phyloP scores from a whole-genome alignment of 148 eudicot species.

The Persicaria maculosa region DNA sequence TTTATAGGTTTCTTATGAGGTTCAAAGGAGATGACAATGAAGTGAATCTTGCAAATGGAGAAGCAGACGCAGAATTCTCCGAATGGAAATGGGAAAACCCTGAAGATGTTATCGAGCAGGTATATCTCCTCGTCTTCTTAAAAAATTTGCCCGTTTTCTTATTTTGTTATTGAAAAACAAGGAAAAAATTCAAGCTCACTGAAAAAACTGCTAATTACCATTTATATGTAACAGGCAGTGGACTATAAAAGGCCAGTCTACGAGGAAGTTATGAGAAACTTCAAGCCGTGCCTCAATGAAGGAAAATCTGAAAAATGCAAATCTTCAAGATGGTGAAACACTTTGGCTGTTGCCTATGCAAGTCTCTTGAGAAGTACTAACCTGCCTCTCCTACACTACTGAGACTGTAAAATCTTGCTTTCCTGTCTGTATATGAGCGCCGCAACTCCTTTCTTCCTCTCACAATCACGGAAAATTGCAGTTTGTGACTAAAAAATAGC shows the following conservation, averaged over 20 bases:
- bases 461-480: not conserved
- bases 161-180: not conserved
- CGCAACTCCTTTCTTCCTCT: not conserved
- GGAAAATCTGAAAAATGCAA: slow-evolving; percentile 57
- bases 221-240: slow-evolving; percentile 51
- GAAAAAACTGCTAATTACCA: not conserved
- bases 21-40: slow-evolving; percentile 60
- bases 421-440: not conserved
- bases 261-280: slow-evolving; percentile 70
- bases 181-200: no score
- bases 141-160: not conserved
- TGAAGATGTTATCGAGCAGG: slow-evolving; percentile 89
- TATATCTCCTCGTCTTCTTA: slow-evolving; percentile 13
- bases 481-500: not conserved
- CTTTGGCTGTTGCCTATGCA: not conserved
- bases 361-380: slow-evolving; percentile 4
- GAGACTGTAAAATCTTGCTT: slow-evolving; percentile 3
- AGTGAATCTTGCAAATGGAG: slow-evolving; percentile 72
- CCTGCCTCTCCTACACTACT: not conserved
- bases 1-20: slow-evolving; percentile 77
- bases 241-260: slow-evolving; percentile 97
- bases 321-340: slow-evolving; percentile 78
- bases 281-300: slow-evolving; percentile 44
- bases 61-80: slow-evolving; percentile 75
- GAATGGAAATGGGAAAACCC: slow-evolving; percentile 96